These are phyloP conservation scores for Ehretia macrophylla DNA, from an alignment of 257 asterid genomes.

Conservation along the genomic window DNA sequence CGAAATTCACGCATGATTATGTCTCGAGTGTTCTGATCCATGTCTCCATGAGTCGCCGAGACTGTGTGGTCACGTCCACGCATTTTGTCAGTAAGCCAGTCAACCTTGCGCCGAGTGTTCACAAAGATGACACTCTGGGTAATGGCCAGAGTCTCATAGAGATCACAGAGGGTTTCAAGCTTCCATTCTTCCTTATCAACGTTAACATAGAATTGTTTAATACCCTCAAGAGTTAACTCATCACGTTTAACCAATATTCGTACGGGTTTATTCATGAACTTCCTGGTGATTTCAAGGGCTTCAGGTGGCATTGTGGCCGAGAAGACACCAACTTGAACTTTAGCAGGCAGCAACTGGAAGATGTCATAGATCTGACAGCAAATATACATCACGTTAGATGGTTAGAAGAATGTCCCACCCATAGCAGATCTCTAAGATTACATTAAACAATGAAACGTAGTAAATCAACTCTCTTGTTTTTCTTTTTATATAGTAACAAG, in stretches of 20 bases:
- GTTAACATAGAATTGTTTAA: slow-evolving; percentile 68
- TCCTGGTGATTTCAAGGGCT: slow-evolving; percentile 77
- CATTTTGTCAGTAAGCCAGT: slow-evolving; percentile 82
- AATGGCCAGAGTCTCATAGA: slow-evolving; percentile 68
- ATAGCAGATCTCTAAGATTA: too few species aligned
- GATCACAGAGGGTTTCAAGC: slow-evolving; percentile 71
- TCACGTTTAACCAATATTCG: slow-evolving; percentile 73
- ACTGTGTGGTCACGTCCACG: slow-evolving; percentile 68
- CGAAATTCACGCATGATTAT: slow-evolving; percentile 82
- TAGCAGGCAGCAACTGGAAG: slow-evolving; percentile 68
- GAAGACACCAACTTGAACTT: slow-evolving; percentile 73
- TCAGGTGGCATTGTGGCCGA: slow-evolving; percentile 85
- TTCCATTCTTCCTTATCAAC: slow-evolving; percentile 82
- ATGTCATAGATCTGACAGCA: slow-evolving; percentile 59
- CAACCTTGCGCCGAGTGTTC: slow-evolving; percentile 75
- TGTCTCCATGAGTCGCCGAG: slow-evolving; percentile 82
- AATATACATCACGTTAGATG: not conserved
- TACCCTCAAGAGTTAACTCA: slow-evolving; percentile 78
- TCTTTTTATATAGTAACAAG: too few species aligned
- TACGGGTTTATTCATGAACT: slow-evolving; percentile 76
- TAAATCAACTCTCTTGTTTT: not conserved
- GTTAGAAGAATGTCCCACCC: not conserved
- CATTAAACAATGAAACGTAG: too few species aligned
- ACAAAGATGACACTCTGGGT: slow-evolving; percentile 78
- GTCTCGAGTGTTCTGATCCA: slow-evolving; percentile 83